Conservation (phyloP, 2,329 filamentous ascomycete genomes). For the Ceratocystis cacaofunesta region DNA sequence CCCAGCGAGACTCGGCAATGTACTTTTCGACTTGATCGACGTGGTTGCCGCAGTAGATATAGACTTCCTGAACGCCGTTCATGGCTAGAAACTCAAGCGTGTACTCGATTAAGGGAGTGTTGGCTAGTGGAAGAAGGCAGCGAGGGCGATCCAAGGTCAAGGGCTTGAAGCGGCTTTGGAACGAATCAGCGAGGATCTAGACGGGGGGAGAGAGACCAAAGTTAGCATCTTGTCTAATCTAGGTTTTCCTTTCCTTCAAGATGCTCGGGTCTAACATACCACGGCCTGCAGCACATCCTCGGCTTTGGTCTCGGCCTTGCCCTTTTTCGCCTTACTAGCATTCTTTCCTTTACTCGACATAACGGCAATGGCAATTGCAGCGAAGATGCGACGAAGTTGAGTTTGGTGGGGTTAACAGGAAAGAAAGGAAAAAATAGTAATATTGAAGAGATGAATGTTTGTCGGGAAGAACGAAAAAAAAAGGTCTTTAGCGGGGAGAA, state of each 20-base stretch:
- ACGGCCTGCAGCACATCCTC: slow-evolving; percentile 45
- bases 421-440: not conserved
- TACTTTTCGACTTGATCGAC: slow-evolving; percentile 78
- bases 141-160: slow-evolving; percentile 80
- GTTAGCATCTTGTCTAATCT: not conserved
- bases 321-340: slow-evolving; percentile 38
- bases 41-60: slow-evolving; percentile 79
- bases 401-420: not conserved
- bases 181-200: slow-evolving; percentile 82
- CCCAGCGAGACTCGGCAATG: slow-evolving; percentile 61
- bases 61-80: slow-evolving; percentile 88
- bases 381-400: not conserved
- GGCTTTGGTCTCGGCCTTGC: slow-evolving; percentile 38
- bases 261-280: slow-evolving; percentile 26
- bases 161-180: slow-evolving; percentile 79
- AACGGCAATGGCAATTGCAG: not conserved
- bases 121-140: slow-evolving; percentile 87
- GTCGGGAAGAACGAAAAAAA: not conserved
- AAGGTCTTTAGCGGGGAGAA: too few species aligned
- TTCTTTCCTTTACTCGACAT: slow-evolving; percentile 17
- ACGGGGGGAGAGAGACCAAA: not conserved
- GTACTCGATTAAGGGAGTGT: slow-evolving; percentile 91
- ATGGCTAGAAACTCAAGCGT: slow-evolving; percentile 92
- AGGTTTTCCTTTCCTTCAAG: not conserved
- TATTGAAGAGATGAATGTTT: not conserved